A percentile compares a stretch with the other conserved stretches of the same genome.
Conservation (phyloP, 2,329 filamentous ascomycete species). For the Aspergillus terreus region DNA sequence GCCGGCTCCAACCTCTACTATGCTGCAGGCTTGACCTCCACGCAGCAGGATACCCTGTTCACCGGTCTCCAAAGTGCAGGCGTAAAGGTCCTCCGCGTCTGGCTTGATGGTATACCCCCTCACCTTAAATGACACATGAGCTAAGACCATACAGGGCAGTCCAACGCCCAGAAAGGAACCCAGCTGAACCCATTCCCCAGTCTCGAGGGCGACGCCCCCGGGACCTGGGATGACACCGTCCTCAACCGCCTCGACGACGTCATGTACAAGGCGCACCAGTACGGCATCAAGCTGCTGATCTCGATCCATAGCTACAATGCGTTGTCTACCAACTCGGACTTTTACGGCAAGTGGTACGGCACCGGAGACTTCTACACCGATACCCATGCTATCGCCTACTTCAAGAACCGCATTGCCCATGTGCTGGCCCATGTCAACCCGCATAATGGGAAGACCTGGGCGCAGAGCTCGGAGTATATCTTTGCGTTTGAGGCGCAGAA, state of each 20-base stretch:
- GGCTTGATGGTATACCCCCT: constrained; percentile 13
- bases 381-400: not conserved
- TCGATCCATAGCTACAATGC: not conserved
- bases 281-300: not conserved
- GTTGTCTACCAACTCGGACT: not conserved
- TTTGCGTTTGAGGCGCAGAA: not conserved
- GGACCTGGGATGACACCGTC: not conserved
- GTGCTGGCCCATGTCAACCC: not conserved
- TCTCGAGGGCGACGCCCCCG: not conserved
- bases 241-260: not conserved
- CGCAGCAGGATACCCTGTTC: constrained; percentile 16
- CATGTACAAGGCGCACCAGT: not conserved
- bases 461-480: not conserved
- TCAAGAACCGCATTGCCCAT: not conserved
- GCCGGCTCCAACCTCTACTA: constrained; percentile 25
- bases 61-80: constrained; percentile 15
- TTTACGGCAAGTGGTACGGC: not conserved
- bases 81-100: constrained; percentile 18
- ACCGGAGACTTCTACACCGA: not conserved
- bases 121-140: not conserved
- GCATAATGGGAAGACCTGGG: not conserved
- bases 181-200: not conserved
- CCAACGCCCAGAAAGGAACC: constrained; percentile 1
- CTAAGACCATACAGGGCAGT: not conserved
- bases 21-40: constrained; percentile 20